Evolutionary conservation across 257 asterid genomes (phyloP).

Genomic region (Lycium ferocissimum): DNA sequence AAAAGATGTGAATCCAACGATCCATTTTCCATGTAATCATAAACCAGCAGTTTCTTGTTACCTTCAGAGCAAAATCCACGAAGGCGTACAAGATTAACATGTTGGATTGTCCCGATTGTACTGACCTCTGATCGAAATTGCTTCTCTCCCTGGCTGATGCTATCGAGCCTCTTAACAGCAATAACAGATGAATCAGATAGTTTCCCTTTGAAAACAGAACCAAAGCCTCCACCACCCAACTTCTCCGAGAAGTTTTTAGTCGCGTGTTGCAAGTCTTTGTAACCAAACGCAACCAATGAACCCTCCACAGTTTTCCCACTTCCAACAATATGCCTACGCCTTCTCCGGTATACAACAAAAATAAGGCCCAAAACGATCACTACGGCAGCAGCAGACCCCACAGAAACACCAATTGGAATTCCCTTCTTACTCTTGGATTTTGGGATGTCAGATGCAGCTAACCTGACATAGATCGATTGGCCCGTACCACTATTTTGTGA

Average conservation of each 20-base stretch:
- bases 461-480: slow-evolving; percentile 26
- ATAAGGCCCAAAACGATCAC: slow-evolving; percentile 35
- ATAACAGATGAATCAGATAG: slow-evolving; percentile 52
- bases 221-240: slow-evolving; percentile 64
- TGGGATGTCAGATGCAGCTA: slow-evolving; percentile 46
- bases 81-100: slow-evolving; percentile 58
- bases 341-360: slow-evolving; percentile 35
- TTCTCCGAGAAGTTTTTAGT: slow-evolving; percentile 59
- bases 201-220: slow-evolving; percentile 57
- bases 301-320: slow-evolving; percentile 40
- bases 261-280: slow-evolving; percentile 48
- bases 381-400: slow-evolving; percentile 42
- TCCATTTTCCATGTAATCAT: slow-evolving; percentile 55
- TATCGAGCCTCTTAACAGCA: slow-evolving; percentile 61
- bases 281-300: slow-evolving; percentile 47
- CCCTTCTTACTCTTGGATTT: slow-evolving; percentile 35
- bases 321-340: slow-evolving; percentile 29
- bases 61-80: slow-evolving; percentile 62
- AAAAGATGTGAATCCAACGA: slow-evolving; percentile 57
- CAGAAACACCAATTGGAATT: slow-evolving; percentile 40
- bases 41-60: slow-evolving; percentile 48
- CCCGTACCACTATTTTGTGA: slow-evolving; percentile 32
- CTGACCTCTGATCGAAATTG: slow-evolving; percentile 65
- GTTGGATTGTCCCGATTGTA: slow-evolving; percentile 66
- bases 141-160: slow-evolving; percentile 63